These are phyloP conservation scores for Bidens hawaiensis DNA, from an alignment of 140 eudicot genomes.

Conservation along the genomic window DNA sequence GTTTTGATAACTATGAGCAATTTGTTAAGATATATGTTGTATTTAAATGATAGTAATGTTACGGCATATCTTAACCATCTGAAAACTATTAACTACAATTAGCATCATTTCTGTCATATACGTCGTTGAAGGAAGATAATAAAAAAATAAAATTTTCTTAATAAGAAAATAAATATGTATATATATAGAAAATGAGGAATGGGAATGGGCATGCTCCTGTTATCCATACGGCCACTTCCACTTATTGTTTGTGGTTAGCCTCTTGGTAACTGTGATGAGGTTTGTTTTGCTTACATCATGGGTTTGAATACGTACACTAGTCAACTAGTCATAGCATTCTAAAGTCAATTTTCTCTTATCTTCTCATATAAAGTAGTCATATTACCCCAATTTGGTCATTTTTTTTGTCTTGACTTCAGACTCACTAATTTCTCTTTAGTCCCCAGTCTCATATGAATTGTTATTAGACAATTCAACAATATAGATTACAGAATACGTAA, in stretches of 20 bases:
- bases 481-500: neutral
- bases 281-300: neutral
- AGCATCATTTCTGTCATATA: neutral
- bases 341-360: neutral
- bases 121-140: too few species aligned
- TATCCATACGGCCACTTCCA: neutral
- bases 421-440: neutral
- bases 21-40: too few species aligned
- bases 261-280: conserved; percentile 4
- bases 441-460: neutral
- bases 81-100: neutral
- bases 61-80: neutral
- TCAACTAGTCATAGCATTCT: neutral
- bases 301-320: neutral
- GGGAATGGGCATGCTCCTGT: neutral
- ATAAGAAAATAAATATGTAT: neutral
- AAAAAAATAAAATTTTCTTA: neutral
- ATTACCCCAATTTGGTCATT: neutral
- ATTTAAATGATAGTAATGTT: neutral
- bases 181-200: neutral
- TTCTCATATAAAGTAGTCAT: neutral
- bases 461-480: neutral
- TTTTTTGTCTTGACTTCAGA: neutral
- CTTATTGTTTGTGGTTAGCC: neutral
- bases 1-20: too few species aligned